A percentile compares a stretch with the other conserved stretches of the same genome.
Evolutionary conservation across 139 green algal species (phyloP).

Genomic region (Cymbomonas tetramitiformis): DNA sequence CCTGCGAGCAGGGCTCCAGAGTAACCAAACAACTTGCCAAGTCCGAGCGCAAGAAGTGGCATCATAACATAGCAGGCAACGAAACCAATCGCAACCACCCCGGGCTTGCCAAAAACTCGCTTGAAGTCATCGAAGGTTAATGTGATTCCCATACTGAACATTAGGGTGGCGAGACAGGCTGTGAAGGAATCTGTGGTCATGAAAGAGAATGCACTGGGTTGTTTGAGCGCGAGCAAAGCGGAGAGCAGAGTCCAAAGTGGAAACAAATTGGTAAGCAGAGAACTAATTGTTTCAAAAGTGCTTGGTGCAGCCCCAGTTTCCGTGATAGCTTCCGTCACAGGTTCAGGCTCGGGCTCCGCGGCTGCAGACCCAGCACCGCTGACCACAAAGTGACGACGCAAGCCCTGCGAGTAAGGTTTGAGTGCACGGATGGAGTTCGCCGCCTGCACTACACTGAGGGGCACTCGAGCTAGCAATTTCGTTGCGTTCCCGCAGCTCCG

Average conservation of each 20-base stretch:
- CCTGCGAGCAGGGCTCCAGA: conserved; percentile 34
- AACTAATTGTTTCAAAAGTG: conserved; percentile 31
- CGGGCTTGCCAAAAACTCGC: conserved; percentile 37
- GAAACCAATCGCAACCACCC: conserved; percentile 50
- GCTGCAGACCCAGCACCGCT: too few species aligned
- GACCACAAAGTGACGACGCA: too few species aligned
- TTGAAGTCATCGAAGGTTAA: conserved; percentile 67
- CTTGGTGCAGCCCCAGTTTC: too few species aligned
- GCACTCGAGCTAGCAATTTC: too few species aligned
- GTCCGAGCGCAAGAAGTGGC: conserved; percentile 41
- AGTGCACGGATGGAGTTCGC: too few species aligned
- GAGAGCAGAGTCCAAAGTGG: conserved; percentile 44
- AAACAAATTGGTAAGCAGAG: conserved; percentile 55
- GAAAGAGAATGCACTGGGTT: not conserved
- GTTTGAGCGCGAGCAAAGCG: conserved; percentile 14
- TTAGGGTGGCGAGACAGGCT: conserved; percentile 49
- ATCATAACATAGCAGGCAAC: conserved; percentile 52
- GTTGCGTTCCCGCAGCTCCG: too few species aligned
- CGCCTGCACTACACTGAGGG: too few species aligned
- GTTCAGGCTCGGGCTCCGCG: too few species aligned
- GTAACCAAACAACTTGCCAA: conserved; percentile 36
- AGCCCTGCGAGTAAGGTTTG: too few species aligned
- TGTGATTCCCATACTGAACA: conserved; percentile 71
- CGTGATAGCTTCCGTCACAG: too few species aligned
- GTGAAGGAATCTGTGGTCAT: conserved; percentile 56